Evolutionary conservation across 352 stramenopile species (phyloP), one percentile per base, ranked within the genome.

Genomic region (Phytophthora pluvialis): DNA sequence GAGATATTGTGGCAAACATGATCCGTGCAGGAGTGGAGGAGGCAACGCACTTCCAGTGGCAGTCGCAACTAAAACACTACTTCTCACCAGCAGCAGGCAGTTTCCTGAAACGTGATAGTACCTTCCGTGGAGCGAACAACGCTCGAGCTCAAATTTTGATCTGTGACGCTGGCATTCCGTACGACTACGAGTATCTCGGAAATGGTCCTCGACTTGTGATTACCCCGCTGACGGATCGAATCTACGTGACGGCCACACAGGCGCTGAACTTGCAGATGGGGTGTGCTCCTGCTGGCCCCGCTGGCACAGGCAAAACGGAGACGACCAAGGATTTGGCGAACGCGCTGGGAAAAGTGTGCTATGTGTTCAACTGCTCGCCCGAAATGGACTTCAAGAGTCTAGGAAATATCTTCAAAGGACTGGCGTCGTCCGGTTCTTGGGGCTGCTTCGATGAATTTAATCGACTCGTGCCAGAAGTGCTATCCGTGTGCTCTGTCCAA

Each of bases 361-460:
- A 98, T 65, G 94, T 97, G 59, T 98, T 98, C 68, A 98, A 98
- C 60, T 98, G 93, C 65, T 98, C 95, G 4, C 96, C 96, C 1
- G 95, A 99, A 71, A 98, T 98, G 92, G 96, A 99, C 67, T 98
- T 97, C 76, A 92, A 97, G 69, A 95, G 90, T 64, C 73, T 99
- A 0, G 96, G 95, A n/a, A 98, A 98, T 61, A 98, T 99, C 35
- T 99, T 99, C 78, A 99, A 98, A 73, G 95, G 95, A 2, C 72
- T 98, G 5, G 95, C 94, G 6, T 98, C 92, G 1, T 97, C 89
- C 0, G 96, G 96, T 8, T 97, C 96, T 0, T 99, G 96, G 96
- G 95, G 95, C 9, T 98, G 95, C 73, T 98, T 99, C 58, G 95
- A 99, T 59, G 95, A 98, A 68, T 98, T 99, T 72, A 98, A 99